Conservation (phyloP, 1,284 basidiomycete species). For the Vanrija sp. region DNA sequence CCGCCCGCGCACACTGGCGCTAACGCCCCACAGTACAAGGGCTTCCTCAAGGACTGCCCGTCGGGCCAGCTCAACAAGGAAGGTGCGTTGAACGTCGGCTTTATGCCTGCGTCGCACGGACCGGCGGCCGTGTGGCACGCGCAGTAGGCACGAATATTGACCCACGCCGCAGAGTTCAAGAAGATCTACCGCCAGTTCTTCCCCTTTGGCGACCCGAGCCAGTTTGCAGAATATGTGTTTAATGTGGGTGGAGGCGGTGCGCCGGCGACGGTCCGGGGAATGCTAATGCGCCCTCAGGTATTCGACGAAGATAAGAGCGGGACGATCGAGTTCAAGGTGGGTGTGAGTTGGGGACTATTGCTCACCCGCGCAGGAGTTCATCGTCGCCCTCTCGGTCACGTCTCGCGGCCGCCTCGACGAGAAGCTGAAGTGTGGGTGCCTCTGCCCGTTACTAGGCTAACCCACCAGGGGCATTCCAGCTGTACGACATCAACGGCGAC, state of each 20-base stretch:
- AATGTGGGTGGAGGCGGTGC: constrained; percentile 52
- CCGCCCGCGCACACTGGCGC: not conserved
- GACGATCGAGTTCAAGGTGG: constrained; percentile 83
- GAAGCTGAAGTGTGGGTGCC: constrained; percentile 89
- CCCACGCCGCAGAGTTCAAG: constrained; percentile 64
- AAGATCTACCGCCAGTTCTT: constrained; percentile 99
- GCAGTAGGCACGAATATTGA: not conserved
- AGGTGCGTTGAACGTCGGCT: constrained; percentile 25
- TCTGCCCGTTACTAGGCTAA: not conserved
- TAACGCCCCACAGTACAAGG: constrained; percentile 71
- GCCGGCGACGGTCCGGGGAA: not conserved
- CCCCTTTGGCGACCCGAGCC: constrained; percentile 94
- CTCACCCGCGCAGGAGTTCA: constrained; percentile 66
- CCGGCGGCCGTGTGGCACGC: not conserved
- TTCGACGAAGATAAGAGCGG: constrained; percentile 95
- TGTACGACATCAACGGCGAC: constrained; percentile 98
- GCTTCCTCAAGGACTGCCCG: constrained; percentile 98
- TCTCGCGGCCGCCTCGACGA: constrained; percentile 91
- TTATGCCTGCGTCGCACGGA: not conserved
- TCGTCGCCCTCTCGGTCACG: constrained; percentile 93
- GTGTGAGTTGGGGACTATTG: not conserved
- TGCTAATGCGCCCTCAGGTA: constrained; percentile 49
- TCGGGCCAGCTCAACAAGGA: constrained; percentile 93
- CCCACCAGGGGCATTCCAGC: constrained; percentile 92
- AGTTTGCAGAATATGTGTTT: constrained; percentile 99